phyloP scores from a whole-genome alignment of 805 yeast species.

The Lipomyces starkeyi region DNA sequence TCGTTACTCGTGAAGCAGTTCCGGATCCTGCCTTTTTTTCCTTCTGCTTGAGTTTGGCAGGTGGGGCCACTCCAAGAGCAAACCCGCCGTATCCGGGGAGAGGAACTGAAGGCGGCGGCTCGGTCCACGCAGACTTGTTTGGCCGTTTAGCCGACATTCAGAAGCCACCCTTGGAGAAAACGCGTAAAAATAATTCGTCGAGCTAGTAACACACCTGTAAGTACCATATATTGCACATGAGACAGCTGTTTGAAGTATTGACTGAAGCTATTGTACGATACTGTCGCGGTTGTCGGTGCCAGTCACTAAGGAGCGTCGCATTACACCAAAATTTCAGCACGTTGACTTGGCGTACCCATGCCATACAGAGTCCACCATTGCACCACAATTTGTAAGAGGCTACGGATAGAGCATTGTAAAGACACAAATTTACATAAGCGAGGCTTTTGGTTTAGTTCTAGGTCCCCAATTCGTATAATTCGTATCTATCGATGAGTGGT shows the following conservation, averaged over 20 bases:
- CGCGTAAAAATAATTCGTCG: background rate
- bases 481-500: background rate
- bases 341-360: background rate
- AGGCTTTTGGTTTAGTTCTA: background rate
- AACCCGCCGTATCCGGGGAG: conserved; percentile 71
- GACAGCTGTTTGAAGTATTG: background rate
- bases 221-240: conserved; percentile 2
- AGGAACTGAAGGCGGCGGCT: conserved; percentile 64
- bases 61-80: conserved; percentile 73
- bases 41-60: conserved; percentile 60
- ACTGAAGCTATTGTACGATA: background rate
- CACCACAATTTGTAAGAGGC: background rate
- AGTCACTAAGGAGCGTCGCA: background rate
- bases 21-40: conserved; percentile 53
- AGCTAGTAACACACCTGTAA: background rate
- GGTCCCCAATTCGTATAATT: background rate
- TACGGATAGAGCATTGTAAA: background rate
- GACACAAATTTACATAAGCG: background rate
- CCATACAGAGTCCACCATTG: background rate
- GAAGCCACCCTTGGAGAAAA: background rate
- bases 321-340: background rate
- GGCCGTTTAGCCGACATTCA: conserved; percentile 12
- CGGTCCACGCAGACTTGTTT: conserved; percentile 43
- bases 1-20: background rate
- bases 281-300: background rate